Percentiles rank a stretch among this genome's conserved stretches.
Conservation (phyloP, 2,329 filamentous ascomycete species). For the Alternaria triticimaculans region DNA sequence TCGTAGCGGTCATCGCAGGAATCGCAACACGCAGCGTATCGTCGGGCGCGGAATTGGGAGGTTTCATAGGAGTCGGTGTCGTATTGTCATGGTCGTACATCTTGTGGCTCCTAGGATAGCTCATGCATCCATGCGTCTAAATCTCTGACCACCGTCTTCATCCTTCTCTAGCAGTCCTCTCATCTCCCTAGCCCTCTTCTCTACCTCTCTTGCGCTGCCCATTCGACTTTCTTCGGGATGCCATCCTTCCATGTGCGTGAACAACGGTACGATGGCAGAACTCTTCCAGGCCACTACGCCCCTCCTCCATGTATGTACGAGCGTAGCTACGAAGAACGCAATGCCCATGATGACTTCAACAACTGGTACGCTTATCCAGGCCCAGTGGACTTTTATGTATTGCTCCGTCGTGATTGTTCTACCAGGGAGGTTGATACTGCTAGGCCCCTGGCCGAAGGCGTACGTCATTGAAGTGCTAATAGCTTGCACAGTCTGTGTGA, state of each 20-base stretch:
- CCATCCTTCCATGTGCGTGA: conserved; percentile 5
- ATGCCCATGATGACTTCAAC: conserved; percentile 3
- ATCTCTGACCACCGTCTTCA: neutral
- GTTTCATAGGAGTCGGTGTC: neutral
- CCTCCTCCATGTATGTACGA: conserved; percentile 3
- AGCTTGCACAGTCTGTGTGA: neutral
- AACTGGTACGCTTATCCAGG: neutral
- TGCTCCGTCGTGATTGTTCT: neutral
- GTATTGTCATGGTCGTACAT: neutral
- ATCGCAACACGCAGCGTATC: neutral
- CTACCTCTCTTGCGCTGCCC: neutral
- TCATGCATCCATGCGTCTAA: neutral
- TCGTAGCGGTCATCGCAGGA: neutral
- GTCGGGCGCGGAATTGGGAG: neutral
- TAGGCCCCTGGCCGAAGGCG: neutral
- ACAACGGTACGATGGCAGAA: conserved; percentile 3
- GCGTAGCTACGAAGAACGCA: conserved; percentile 1
- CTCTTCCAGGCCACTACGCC: conserved; percentile 4
- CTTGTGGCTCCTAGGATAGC: neutral
- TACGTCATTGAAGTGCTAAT: neutral
- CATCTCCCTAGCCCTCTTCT: neutral
- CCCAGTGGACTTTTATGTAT: conserved; percentile 3
- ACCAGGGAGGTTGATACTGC: neutral
- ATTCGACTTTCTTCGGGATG: neutral
- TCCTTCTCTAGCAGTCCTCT: neutral